Evolutionary conservation across 768 basidiomycete species (phyloP), one percentile per base, ranked within the genome.

Genomic region (Thelephora ganbajun): DNA sequence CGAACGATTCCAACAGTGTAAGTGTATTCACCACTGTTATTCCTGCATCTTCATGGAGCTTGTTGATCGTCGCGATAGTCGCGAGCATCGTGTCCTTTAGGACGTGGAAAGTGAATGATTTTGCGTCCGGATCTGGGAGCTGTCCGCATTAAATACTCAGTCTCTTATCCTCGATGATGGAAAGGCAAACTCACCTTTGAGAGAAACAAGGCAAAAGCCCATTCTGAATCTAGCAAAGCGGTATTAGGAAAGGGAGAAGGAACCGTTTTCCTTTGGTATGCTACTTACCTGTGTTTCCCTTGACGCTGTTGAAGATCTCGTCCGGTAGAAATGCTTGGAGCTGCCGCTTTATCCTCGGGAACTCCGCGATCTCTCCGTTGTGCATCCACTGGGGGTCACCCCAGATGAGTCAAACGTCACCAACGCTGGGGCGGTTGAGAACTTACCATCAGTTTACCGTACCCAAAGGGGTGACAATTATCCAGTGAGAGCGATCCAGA

Each of bases 391-490:
- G 53, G 9, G 45, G n/a, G 37, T 14, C 12, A 6, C 13, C 18
- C 3, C 18, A 39, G 14, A 19, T 19, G 13, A 48, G 30, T 43
- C 43, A 45, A 41, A 35, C 22, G 45, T 43, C 12, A 41, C 14
- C 2, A 9, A 26, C 53, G 14, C 11, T 22, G 35, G 36, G 33
- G 20, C 20, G 11, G 20, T n/a, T n/a, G 16, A 14, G 18, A 51
- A 53, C 64, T 55, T 57, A 91, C 92, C 89, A 97, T 96, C 43
- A 99, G 67, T 59, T 85, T 91, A 9, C 85, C 88, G 57, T 88
- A 82, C 35, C 79, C 78, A 66, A 94, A 99, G 5, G 96, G 96
- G 65, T 98, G 94, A 56, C 90, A 93, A 57, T 94, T 94, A 61
- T 92, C 90, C 53, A 91, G 65, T 18, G 85, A 90, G n/a, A 96